Conservation (phyloP, 208 protist genomes). For the Crithidia sp. region DNA sequence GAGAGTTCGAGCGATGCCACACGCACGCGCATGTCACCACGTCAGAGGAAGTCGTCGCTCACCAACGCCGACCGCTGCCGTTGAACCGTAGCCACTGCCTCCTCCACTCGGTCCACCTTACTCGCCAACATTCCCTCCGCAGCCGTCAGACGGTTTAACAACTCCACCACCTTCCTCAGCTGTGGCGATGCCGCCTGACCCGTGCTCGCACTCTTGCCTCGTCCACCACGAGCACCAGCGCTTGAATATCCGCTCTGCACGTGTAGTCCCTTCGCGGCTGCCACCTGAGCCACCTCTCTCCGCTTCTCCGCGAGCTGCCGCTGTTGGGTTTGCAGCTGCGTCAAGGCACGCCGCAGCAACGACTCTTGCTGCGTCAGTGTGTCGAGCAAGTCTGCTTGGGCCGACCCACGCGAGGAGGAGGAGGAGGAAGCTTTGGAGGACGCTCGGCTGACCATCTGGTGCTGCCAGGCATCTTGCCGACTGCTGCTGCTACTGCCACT, state of each 20-base stretch:
- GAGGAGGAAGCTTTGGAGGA: background rate
- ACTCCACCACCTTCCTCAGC: conserved; percentile 12
- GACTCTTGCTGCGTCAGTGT: conserved; percentile 34
- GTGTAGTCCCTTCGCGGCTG: background rate
- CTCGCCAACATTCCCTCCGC: conserved; percentile 36
- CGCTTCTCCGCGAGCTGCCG: conserved; percentile 25
- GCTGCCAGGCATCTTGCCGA: background rate
- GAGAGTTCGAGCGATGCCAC: too few species aligned
- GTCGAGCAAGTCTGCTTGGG: conserved; percentile 25
- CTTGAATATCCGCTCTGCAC: too few species aligned
- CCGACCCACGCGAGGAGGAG: conserved; percentile 14
- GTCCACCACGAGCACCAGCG: too few species aligned
- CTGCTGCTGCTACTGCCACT: background rate
- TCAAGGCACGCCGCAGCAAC: conserved; percentile 26
- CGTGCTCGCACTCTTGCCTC: too few species aligned
- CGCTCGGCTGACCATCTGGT: conserved; percentile 9
- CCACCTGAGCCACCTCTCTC: conserved; percentile 9
- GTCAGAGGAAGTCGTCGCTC: conserved; percentile 48
- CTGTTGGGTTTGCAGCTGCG: conserved; percentile 36
- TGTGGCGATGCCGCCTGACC: background rate
- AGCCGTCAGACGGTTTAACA: conserved; percentile 37
- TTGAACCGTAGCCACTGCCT: conserved; percentile 32
- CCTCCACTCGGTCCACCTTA: conserved; percentile 33
- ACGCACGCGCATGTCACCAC: too few species aligned
- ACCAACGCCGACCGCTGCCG: conserved; percentile 30